Conservation (phyloP, 305 asterid genomes). For the Fraxinus nigra region DNA sequence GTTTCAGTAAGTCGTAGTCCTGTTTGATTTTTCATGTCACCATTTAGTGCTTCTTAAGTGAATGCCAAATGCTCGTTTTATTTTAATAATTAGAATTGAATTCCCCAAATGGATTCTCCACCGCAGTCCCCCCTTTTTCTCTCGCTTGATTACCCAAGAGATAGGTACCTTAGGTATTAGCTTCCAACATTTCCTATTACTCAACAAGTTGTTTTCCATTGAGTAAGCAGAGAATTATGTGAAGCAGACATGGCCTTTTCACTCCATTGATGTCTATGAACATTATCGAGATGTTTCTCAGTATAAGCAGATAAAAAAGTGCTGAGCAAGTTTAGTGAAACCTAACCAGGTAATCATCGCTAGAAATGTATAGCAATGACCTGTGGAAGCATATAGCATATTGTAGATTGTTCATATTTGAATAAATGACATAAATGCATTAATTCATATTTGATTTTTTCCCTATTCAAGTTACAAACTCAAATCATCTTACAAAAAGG, state of each 20-base stretch:
- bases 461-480: background rate
- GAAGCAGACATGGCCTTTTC: background rate
- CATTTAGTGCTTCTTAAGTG: background rate
- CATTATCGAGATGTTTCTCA: background rate
- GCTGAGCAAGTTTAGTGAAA: background rate
- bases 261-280: background rate
- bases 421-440: background rate
- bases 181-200: background rate
- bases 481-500: background rate
- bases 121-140: background rate
- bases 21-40: background rate
- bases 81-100: background rate
- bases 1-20: slow-evolving; percentile 71
- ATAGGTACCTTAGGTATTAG: background rate
- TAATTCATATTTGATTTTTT: background rate
- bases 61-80: background rate
- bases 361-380: background rate
- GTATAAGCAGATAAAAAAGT: background rate
- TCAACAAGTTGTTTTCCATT: background rate
- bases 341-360: background rate
- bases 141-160: background rate
- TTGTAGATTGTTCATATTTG: background rate
- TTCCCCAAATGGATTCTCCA: background rate
- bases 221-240: background rate
- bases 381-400: background rate